These are phyloP conservation scores for Silene noctiflora DNA, from an alignment of 179 eudicot genomes.

Conservation along the genomic window DNA sequence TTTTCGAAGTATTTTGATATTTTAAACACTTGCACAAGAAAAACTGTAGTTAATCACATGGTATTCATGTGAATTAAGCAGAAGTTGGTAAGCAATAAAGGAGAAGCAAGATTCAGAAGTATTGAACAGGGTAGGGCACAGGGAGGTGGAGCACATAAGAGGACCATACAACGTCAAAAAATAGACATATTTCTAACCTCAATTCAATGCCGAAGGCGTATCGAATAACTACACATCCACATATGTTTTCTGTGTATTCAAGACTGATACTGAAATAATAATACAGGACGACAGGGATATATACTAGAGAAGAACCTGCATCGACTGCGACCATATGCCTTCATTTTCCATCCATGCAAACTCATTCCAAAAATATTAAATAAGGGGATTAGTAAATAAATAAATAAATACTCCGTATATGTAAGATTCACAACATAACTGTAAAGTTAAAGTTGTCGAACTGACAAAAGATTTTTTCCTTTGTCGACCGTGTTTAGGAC, in stretches of 20 bases:
- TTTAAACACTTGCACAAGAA: not conserved
- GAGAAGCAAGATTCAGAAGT: not conserved
- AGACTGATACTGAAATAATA: conserved; percentile 15
- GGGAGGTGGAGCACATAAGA: conserved; percentile 4
- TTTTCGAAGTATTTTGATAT: not conserved
- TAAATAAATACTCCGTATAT: no score
- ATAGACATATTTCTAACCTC: conserved; percentile 20
- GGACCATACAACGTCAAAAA: conserved; percentile 17
- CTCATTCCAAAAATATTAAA: not conserved
- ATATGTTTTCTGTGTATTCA: conserved; percentile 15
- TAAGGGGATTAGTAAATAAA: not conserved
- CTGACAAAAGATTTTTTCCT: no score
- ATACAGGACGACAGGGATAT: conserved; percentile 13
- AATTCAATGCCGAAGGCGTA: conserved; percentile 21
- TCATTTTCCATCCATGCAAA: conserved; percentile 24
- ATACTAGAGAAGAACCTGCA: conserved; percentile 17
- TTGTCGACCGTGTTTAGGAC: no score
- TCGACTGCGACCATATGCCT: conserved; percentile 25
- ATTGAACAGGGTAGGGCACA: conserved; percentile 25
- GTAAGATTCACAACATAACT: no score
- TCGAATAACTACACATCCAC: conserved; percentile 17
- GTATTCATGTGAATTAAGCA: conserved; percentile 20
- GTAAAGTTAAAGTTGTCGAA: no score
- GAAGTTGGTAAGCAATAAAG: conserved; percentile 5
- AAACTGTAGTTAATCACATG: conserved; percentile 19